These are phyloP conservation scores for Carex scoparia DNA, from an alignment of 176 grass and related monocot species.

Conservation along the genomic window DNA sequence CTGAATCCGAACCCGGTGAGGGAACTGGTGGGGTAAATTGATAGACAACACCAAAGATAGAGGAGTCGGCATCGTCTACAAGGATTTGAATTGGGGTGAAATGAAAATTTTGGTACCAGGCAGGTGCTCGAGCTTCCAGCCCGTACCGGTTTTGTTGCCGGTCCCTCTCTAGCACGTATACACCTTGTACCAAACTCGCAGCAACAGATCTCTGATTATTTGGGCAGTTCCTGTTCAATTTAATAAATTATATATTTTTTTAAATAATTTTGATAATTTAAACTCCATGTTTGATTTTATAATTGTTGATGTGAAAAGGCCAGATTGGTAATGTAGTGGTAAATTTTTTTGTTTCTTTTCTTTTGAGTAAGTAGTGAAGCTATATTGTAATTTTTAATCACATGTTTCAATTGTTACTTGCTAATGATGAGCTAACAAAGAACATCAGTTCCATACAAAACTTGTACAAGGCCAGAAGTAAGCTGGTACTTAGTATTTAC, in stretches of 20 bases:
- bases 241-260: not conserved
- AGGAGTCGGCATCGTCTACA: constrained; percentile 47
- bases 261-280: not conserved
- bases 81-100: constrained; percentile 42
- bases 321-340: not conserved
- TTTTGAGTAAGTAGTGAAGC: no score
- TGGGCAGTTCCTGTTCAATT: constrained; percentile 42
- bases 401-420: not conserved
- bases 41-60: constrained; percentile 57
- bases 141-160: constrained; percentile 35
- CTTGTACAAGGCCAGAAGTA: no score
- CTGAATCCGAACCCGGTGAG: not conserved
- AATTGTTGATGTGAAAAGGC: not conserved
- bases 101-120: constrained; percentile 55
- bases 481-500: no score
- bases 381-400: not conserved
- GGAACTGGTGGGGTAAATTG: constrained; percentile 30
- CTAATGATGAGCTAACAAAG: not conserved
- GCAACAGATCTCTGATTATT: constrained; percentile 48
- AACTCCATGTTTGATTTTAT: not conserved
- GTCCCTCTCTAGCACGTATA: constrained; percentile 53
- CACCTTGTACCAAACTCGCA: constrained; percentile 50
- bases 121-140: constrained; percentile 30
- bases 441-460: not conserved
- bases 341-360: no score